Percentiles rank a stretch among this genome's conserved stretches.
Conservation (phyloP, 2,329 filamentous ascomycete species). For the Phyllosticta citribraziliensis region DNA sequence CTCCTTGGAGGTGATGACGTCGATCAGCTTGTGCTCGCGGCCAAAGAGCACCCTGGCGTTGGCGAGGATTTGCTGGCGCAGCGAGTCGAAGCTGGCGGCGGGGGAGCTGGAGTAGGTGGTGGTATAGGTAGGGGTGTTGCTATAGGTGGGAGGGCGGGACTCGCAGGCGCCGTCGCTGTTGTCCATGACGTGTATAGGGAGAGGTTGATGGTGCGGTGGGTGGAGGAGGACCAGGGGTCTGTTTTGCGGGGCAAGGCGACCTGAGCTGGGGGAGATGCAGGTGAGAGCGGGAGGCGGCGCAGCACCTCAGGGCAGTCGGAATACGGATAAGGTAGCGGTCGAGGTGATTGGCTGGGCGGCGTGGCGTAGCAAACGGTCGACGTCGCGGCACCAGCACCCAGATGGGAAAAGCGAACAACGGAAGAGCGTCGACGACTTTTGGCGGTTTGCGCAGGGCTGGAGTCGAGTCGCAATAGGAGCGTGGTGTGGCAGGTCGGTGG, state of each 20-base stretch:
- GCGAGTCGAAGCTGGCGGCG: neutral
- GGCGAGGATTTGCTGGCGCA: conserved; percentile 6
- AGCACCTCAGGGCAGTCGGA: neutral
- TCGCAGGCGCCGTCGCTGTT: neutral
- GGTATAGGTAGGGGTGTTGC: neutral
- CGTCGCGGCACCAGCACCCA: neutral
- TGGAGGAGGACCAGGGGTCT: neutral
- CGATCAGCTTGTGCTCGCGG: conserved; percentile 8
- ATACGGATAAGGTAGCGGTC: neutral
- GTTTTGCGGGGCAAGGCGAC: neutral
- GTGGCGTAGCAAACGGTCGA: neutral
- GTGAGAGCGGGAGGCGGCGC: neutral
- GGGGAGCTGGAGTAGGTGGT: neutral
- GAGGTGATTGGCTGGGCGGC: neutral
- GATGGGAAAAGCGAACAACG: neutral
- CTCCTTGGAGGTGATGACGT: conserved; percentile 9
- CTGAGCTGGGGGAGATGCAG: neutral
- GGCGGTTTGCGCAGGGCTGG: neutral
- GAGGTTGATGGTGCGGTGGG: neutral
- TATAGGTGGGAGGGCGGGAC: neutral
- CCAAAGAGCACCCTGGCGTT: conserved; percentile 8
- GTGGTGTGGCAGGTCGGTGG: neutral
- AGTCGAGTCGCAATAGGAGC: neutral
- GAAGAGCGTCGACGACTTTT: neutral
- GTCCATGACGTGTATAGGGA: neutral